These are phyloP conservation scores for Wallacemonas sp. DNA, from an alignment of 208 protist species.

Conservation along the genomic window DNA sequence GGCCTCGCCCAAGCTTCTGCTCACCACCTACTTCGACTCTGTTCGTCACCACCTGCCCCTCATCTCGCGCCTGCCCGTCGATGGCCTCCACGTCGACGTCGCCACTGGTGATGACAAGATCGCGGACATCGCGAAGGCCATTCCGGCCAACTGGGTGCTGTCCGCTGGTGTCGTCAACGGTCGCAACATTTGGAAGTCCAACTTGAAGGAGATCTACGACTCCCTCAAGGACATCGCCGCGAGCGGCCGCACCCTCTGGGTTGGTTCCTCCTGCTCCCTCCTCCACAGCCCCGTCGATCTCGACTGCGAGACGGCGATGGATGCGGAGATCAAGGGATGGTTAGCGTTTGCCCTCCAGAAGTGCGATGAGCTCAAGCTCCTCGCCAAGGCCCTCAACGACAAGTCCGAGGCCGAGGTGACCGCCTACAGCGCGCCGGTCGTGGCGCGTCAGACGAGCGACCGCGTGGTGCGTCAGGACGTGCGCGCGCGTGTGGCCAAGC, in stretches of 20 bases:
- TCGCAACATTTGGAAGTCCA: slow-evolving; percentile 79
- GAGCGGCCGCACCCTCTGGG: slow-evolving; percentile 43
- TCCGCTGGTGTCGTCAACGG: slow-evolving; percentile 85
- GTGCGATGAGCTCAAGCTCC: slow-evolving; percentile 64
- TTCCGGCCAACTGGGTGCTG: slow-evolving; percentile 55
- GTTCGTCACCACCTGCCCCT: slow-evolving; percentile 52
- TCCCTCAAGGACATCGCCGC: slow-evolving; percentile 27
- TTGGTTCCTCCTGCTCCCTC: slow-evolving; percentile 80
- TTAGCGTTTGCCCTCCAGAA: slow-evolving; percentile 86
- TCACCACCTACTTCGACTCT: slow-evolving; percentile 88
- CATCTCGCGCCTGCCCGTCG: slow-evolving; percentile 45
- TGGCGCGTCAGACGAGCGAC: slow-evolving; percentile 23
- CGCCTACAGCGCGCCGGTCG: slow-evolving; percentile 38
- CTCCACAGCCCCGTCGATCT: slow-evolving; percentile 80
- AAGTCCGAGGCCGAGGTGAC: slow-evolving; percentile 27
- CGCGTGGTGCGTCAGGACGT: slow-evolving; percentile 39
- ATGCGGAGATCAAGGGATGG: slow-evolving; percentile 56
- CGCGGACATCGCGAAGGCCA: slow-evolving; percentile 31
- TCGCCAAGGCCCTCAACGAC: slow-evolving; percentile 37
- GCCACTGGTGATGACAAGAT: slow-evolving; percentile 34
- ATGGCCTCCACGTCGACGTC: slow-evolving; percentile 83
- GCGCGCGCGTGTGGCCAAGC: slow-evolving; percentile 29
- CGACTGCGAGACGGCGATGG: slow-evolving; percentile 50
- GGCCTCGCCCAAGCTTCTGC: slow-evolving; percentile 36
- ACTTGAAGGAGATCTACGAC: slow-evolving; percentile 35